These are phyloP conservation scores for Bolboschoenoplectus hybrid DNA, from an alignment of 202 grass and related monocot genomes.

Conservation along the genomic window DNA sequence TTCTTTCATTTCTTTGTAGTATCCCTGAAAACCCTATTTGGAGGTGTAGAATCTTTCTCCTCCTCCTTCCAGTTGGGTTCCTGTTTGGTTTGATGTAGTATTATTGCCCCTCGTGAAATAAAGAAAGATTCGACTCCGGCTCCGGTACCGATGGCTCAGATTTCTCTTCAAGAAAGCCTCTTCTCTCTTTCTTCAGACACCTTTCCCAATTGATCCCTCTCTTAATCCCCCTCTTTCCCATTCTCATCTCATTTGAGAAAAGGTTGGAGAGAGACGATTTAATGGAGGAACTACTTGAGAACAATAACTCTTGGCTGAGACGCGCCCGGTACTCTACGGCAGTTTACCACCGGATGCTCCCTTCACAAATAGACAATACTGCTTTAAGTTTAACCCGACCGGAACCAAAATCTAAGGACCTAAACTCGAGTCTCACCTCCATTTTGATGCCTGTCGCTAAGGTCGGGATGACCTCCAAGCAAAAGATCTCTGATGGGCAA, in stretches of 20 bases:
- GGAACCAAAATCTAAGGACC: constrained; percentile 41
- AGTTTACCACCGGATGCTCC: constrained; percentile 50
- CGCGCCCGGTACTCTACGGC: constrained; percentile 56
- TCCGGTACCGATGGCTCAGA: constrained; percentile 29
- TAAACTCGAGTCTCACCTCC: constrained; percentile 15
- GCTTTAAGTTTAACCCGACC: constrained; percentile 32
- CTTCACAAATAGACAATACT: constrained; percentile 56
- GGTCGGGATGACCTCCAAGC: neutral
- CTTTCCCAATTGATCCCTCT: constrained; percentile 26
- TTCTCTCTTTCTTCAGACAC: constrained; percentile 24
- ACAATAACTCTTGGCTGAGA: constrained; percentile 72
- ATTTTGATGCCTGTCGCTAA: constrained; percentile 17
- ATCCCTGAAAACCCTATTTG: constrained; percentile 36
- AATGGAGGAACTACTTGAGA: constrained; percentile 56
- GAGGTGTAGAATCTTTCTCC: constrained; percentile 38
- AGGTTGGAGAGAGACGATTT: neutral
- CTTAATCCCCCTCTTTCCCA: neutral
- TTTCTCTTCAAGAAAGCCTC: constrained; percentile 27
- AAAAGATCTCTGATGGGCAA: constrained; percentile 24
- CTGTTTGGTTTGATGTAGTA: constrained; percentile 39
- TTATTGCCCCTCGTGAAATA: neutral
- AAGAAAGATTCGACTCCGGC: neutral
- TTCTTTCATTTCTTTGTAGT: neutral
- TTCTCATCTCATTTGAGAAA: constrained; percentile 29
- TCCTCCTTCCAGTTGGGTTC: constrained; percentile 36